Evolutionary conservation across 495 filamentous ascomycete species (phyloP).

Genomic region (Aspergillus asperescens): DNA sequence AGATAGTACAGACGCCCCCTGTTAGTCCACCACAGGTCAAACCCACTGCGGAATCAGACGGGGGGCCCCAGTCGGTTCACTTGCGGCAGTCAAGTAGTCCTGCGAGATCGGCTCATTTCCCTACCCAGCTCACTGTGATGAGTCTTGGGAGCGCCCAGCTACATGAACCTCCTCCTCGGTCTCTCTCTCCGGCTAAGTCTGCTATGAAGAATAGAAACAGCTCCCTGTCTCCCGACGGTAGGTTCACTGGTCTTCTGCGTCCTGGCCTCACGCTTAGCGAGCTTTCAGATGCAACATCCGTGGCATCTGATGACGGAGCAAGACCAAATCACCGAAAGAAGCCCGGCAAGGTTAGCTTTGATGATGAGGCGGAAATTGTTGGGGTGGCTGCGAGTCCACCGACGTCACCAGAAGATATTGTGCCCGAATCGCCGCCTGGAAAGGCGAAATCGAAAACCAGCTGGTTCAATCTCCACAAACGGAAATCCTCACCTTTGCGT

Average conservation of each 20-base stretch:
- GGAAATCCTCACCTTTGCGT: slow-evolving; percentile 32
- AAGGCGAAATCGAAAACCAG: slow-evolving; percentile 41
- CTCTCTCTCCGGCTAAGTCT: slow-evolving; percentile 80
- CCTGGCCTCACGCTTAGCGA: slow-evolving; percentile 49
- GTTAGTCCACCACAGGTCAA: slow-evolving; percentile 19
- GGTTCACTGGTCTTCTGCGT: slow-evolving; percentile 17
- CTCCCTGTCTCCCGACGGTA: slow-evolving; percentile 45
- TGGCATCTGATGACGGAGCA: slow-evolving; percentile 54
- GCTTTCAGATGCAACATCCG: slow-evolving; percentile 54
- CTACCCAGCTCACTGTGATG: slow-evolving; percentile 51
- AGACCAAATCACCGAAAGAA: slow-evolving; percentile 55
- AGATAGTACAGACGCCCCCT: slow-evolving; percentile 3
- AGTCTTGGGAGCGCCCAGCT: slow-evolving; percentile 38
- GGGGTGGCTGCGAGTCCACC: slow-evolving; percentile 53
- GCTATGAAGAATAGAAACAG: slow-evolving; percentile 66
- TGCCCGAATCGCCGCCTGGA: slow-evolving; percentile 43
- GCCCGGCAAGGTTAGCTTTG: slow-evolving; percentile 76
- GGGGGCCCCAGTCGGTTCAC: slow-evolving; percentile 8
- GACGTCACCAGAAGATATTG: slow-evolving; percentile 45
- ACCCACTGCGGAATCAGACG: background rate
- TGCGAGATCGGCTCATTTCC: slow-evolving; percentile 69
- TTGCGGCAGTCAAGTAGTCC: slow-evolving; percentile 52
- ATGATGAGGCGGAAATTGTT: slow-evolving; percentile 62
- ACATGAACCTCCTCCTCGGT: slow-evolving; percentile 74
- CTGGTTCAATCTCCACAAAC: slow-evolving; percentile 53